Evolutionary conservation across 371 early-diverging fungal genomes (phyloP), one percentile per base, ranked within the genome.

Genomic region (Neoconidiobolus thromboides): DNA sequence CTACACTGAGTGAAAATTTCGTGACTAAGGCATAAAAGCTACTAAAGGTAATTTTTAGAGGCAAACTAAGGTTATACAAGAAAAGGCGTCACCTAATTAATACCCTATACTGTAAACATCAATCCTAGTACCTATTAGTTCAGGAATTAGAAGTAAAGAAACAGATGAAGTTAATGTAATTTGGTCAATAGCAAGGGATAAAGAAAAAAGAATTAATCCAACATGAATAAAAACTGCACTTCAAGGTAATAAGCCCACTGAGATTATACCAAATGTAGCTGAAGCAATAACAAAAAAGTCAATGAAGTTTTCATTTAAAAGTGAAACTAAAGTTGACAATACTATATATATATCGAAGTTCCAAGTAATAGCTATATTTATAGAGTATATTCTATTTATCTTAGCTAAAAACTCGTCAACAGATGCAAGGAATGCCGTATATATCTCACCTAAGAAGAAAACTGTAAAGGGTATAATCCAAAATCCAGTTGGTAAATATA

Each of bases 111-210:
- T n/a, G 68, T 79, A 72, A n/a, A 83, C 61, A 0, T 83, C 84
- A 63, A 83, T 69, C 15, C 78, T 84, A 3, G 85, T 83, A 12
- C 85, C 85, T 1, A 84, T 71, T 5, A 76, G 65, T 4, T 68
- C 68, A 10, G 72, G 62, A 0, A 79, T 79, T 1, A 85, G 55
- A 26, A 82, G 69, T 5, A 85, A 68, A 5, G 82, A 77, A 0
- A 84, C 73, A 0, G 81, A 75, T 0, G 85, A 80, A 5, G 83
- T 76, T 14, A 81, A 64, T 4, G 75, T 68, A 43, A 85, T 76
- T 6, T 82, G 85, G 0, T 85, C 86, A 3, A 83, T 63, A 0
- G 83, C 70, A 55, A 84, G 69, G 51, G 82, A 79, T 0, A 80
- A 49, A 42, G 81, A 80, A 81, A 85, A 5, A 74, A 62, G 63